A percentile compares a stretch with the other conserved stretches of the same genome.
These are phyloP conservation scores for Trichoderma virens DNA, from an alignment of 495 filamentous ascomycete species.

Conservation along the genomic window DNA sequence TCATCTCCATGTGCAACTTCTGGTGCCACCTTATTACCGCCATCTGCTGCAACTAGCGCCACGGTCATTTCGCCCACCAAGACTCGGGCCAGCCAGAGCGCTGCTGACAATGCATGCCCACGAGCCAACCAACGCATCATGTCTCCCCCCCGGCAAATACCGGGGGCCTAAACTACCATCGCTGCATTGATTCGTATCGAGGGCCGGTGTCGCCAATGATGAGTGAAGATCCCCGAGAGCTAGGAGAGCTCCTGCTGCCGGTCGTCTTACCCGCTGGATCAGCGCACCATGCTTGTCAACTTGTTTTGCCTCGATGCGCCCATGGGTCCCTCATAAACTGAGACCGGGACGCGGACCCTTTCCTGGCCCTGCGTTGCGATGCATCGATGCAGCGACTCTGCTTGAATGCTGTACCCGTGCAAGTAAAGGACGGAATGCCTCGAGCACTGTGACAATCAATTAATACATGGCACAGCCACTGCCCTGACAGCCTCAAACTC, in stretches of 20 bases:
- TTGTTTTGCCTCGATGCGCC: background rate
- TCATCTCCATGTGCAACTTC: background rate
- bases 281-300: background rate
- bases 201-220: background rate
- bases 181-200: background rate
- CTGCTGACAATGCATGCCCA: constrained; percentile 4
- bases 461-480: no score
- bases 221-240: constrained; percentile 3
- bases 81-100: background rate
- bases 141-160: background rate
- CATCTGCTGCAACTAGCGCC: no score
- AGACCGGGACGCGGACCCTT: background rate
- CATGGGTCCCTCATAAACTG: background rate
- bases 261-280: constrained; percentile 1
- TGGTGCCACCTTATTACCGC: background rate
- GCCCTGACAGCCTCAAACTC: no score
- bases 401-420: no score
- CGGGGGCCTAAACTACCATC: background rate
- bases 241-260: constrained; percentile 1
- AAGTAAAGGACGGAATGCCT: no score
- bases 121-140: constrained; percentile 5
- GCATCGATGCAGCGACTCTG: no score
- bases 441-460: no score
- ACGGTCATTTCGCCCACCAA: background rate
- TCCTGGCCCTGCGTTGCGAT: background rate